Conservation (phyloP, 2,329 filamentous ascomycete genomes). For the Dichotomopilus funicola region DNA sequence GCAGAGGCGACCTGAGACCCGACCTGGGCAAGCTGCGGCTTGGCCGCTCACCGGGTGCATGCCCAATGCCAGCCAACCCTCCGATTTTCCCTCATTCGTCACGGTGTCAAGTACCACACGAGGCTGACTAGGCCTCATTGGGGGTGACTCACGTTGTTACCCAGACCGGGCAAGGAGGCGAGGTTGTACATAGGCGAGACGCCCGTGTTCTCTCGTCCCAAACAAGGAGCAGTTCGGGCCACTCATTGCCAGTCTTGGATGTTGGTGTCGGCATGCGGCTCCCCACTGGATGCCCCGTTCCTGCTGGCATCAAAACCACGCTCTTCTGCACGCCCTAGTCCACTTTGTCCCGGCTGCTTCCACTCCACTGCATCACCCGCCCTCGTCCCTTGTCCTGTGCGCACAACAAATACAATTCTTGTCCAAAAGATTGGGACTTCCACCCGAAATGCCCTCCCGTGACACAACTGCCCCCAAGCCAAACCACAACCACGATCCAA, state of each 20-base stretch:
- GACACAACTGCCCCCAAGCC: conserved; percentile 13
- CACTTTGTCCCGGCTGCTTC: conserved; percentile 15
- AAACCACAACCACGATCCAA: conserved; percentile 18
- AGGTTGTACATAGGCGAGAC: conserved; percentile 7
- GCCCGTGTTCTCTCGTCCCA: background rate
- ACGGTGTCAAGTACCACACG: background rate
- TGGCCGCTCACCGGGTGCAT: conserved; percentile 12
- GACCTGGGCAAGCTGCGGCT: conserved; percentile 6
- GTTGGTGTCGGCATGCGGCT: background rate
- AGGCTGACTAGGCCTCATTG: conserved; percentile 21
- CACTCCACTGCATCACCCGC: conserved; percentile 14
- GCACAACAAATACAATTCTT: conserved; percentile 21
- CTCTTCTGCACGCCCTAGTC: conserved; percentile 18
- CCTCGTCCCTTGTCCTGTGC: conserved; percentile 14
- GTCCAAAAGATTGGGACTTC: conserved; percentile 18
- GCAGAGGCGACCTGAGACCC: conserved; percentile 4
- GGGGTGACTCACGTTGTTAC: conserved; percentile 21
- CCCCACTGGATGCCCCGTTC: conserved; percentile 8
- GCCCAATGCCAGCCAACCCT: conserved; percentile 22
- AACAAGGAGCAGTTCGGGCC: background rate
- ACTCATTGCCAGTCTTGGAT: background rate
- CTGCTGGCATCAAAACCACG: conserved; percentile 15
- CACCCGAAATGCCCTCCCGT: conserved; percentile 21
- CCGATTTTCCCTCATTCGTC: conserved; percentile 15
- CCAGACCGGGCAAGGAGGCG: background rate